A percentile compares a stretch with the other conserved stretches of the same genome.
phyloP scores from a whole-genome alignment of 331 rosid species.

The Malus hybrid region DNA sequence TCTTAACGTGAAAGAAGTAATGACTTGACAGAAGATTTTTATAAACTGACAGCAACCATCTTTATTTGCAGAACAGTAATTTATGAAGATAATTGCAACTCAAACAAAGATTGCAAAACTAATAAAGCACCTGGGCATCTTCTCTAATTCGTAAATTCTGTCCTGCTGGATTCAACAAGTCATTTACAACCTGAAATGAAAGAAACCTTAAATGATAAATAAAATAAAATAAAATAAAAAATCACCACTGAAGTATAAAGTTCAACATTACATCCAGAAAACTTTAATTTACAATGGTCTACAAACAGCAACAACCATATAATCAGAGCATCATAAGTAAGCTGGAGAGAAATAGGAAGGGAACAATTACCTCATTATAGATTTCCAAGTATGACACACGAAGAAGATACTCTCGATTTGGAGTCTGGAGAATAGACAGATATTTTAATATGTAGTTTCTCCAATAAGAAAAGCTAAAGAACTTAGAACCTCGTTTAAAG shows the following conservation, averaged over 20 bases:
- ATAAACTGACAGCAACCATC: neutral
- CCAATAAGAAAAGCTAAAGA: conserved; percentile 2
- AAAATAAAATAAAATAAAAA: too few species aligned
- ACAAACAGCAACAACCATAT: conserved; percentile 7
- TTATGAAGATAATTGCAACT: conserved; percentile 2
- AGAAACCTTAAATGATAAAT: conserved; percentile 23
- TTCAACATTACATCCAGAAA: conserved; percentile 9
- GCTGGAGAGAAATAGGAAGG: neutral
- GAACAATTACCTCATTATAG: conserved; percentile 83
- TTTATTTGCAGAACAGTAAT: conserved; percentile 2
- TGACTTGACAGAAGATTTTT: conserved; percentile 7
- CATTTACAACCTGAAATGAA: conserved; percentile 85
- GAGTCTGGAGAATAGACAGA: conserved; percentile 61
- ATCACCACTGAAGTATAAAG: conserved; percentile 9
- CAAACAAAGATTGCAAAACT: conserved; percentile 17
- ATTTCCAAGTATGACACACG: conserved; percentile 94
- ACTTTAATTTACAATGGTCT: neutral
- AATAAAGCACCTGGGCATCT: conserved; percentile 76
- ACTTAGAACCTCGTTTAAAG: conserved; percentile 10
- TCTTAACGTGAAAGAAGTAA: neutral
- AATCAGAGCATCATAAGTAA: conserved; percentile 14
- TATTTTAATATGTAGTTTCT: conserved; percentile 19
- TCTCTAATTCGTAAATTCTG: conserved; percentile 96
- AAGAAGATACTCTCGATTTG: conserved; percentile 90
- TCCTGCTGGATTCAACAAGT: conserved; percentile 93